Evolutionary conservation across 495 filamentous ascomycete genomes (phyloP), one percentile per base, ranked within the genome.

Genomic region (Lepraria neglecta): DNA sequence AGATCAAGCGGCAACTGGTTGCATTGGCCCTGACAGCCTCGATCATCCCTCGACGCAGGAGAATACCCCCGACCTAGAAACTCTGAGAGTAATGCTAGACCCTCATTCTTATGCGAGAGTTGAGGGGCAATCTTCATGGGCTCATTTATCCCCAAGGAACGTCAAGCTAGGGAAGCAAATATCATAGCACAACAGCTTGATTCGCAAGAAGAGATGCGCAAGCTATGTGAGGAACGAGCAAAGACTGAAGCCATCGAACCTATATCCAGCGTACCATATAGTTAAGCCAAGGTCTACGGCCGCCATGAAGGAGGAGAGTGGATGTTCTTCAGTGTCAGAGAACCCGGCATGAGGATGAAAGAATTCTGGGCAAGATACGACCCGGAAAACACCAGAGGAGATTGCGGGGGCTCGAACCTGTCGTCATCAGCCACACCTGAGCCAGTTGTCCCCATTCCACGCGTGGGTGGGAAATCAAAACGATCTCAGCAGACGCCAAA

Each of bases 291-390:
- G 11, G 35, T 56, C 35, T 56, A 56, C 38, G 43, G 35, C 3
- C 7, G 6, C 19, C 35, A n/a, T 42, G 4, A 30, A 14, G 21
- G 10, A 6, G 15, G 1, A n/a, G 6, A 15, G 43, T 42, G 54
- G 6, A 56, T 14, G 14, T 56, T 56, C 30, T 56, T 35, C n/a
- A 40, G 56, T 4, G 43, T 58, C 56, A 58, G 43, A 24, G 40
- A 28, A 46, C 35, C 24, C 9, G 56, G 40, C 14, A 46, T 33
- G 15, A 19, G 11, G 9, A 58, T 46, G 56, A 2, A 33, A 12
- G 40, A 58, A 9, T 58, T 58, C 31, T 58, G 42, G 56, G 56
- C 43, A 17, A 28, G 15, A 2, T 33, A 35, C 31, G 56, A 58
- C 43, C 56, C 56, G 11, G 56, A 58, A 15, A 9, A 42, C 6